Conservation (phyloP, 805 yeast genomes). For the Allodekkera sacchari region DNA sequence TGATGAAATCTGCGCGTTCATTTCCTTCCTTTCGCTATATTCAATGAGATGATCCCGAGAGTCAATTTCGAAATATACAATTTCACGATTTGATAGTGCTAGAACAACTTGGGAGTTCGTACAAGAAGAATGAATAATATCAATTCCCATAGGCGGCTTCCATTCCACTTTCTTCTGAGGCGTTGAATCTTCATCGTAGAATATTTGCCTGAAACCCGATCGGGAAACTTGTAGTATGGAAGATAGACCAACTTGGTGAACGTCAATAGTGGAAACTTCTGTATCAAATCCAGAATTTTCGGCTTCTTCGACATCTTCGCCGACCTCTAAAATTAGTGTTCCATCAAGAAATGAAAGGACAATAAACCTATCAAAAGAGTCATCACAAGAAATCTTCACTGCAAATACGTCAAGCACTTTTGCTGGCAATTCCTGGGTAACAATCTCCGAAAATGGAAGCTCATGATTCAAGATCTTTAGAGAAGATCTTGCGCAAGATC, state of each 20-base stretch:
- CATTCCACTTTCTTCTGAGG: slow-evolving; percentile 44
- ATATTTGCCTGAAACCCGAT: slow-evolving; percentile 58
- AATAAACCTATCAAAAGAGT: slow-evolving; percentile 51
- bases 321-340: slow-evolving; percentile 68
- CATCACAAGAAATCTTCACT: slow-evolving; percentile 36
- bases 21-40: slow-evolving; percentile 51
- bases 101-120: slow-evolving; percentile 63
- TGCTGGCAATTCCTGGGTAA: slow-evolving; percentile 68
- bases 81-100: slow-evolving; percentile 62
- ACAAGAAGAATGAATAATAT: slow-evolving; percentile 49
- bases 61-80: slow-evolving; percentile 73
- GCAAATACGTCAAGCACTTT: slow-evolving; percentile 58
- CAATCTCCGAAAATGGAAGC: slow-evolving; percentile 51
- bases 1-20: slow-evolving; percentile 42
- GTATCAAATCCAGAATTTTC: slow-evolving; percentile 47
- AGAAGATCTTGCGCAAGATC: slow-evolving; percentile 36
- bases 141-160: slow-evolving; percentile 75
- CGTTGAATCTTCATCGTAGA: slow-evolving; percentile 21
- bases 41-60: slow-evolving; percentile 65
- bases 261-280: slow-evolving; percentile 54
- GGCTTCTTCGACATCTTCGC: slow-evolving; percentile 73
- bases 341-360: slow-evolving; percentile 57
- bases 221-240: slow-evolving; percentile 68
- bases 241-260: slow-evolving; percentile 55
- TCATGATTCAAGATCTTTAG: slow-evolving; percentile 49